Base-by-base conservation (phyloP, 2,329 filamentous ascomycete species). In the Plenodomus tracheiphilus region DNA sequence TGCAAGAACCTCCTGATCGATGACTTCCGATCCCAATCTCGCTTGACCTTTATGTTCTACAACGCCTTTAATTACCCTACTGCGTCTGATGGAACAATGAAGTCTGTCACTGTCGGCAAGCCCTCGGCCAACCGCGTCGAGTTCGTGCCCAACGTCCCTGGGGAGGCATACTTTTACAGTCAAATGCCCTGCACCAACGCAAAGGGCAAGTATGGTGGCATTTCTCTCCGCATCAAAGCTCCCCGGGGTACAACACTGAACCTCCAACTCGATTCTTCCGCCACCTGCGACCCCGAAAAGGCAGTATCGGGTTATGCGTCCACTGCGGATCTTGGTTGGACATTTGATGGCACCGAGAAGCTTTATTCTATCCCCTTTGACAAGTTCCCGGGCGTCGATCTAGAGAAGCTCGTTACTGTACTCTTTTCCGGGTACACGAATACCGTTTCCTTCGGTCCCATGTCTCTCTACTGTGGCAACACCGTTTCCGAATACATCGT, bases 21-120 rank as follows among this genome's bases (percentile, higher is more conserved):
- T 54, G 83, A 85, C 70, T 85, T 80, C 77, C 75, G 75, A 45
- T 85, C 82, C 8, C 83, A 85, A 62, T 85, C 82, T 5, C 80
- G 82, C 22, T 67, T 85, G 43, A 83, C 80, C 1, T 85, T 85
- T 66, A 69, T 85, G 15, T 80, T 74, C 59, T 85, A 85, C 73
- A 85, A 85, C 61, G 75, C 82, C 32, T 72, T 85, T 70, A 70
- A 79, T 2, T 71, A 79, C 53, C 74, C 82, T 3, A 79, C 79
- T 5, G 82, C 81, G 28, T 80, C 84, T 53, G 83, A 85, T 62
- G 77, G 69, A 2, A 79, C 79, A 6, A 83, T 85, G 79, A 73
- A 75, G 18, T 83, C 80, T 1, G 69, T 84, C 19, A 79, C 82
- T 11, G 80, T 84, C n/a, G 72, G 76, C 34, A 62, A 64, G 43